Evolutionary conservation across 2,329 filamentous ascomycete genomes (phyloP), one percentile per base, ranked within the genome.

Genomic region (Colletotrichum horii): DNA sequence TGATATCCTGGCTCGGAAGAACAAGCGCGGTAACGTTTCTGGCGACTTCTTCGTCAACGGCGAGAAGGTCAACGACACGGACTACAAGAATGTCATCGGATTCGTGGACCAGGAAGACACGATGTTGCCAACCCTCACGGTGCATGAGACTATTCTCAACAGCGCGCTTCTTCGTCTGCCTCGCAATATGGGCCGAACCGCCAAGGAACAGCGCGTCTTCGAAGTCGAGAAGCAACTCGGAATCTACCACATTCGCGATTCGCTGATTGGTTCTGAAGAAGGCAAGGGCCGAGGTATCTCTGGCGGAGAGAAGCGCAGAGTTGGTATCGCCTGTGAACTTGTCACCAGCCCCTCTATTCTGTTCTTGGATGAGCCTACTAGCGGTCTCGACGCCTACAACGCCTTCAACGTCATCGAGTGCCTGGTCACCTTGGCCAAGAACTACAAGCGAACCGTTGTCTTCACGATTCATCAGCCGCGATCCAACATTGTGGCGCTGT

Each of bases 71-170:
- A 89, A 88, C 36, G 95, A 98, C 82, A 84, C 91, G 34, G 95
- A 98, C 77, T 99, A 97, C 86, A 95, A 94, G 82, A 96, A 92
- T 77, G 95, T 98, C 67, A 94, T 98, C 78, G 97, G 97, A 26
- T 99, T 98, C 80, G 97, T 99, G 55, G 97, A 99, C 80, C 97
- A 99, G 85, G 97, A 99, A 82, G 97, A 99, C 82, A 98, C 96
- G 7, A 96, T 99, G 93, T 89, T 99, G 58, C 94, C 97, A 0
- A 99, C 97, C 1, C 88, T 99, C 79, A 99, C 97, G 0, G 97
- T 99, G 11, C 97, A 99, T 83, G 97, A 99, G 85, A 99, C 97
- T 0, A 99, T 99, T 77, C 88, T 98, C 78, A 98, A 95, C 80
- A 98, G 96, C 81, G 97, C 97, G 30, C 88, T 98, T 22, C 91